Evolutionary conservation across 129 eudicot species (phyloP), one percentile per base, ranked within the genome.

Genomic region (Artemisia tridentata): DNA sequence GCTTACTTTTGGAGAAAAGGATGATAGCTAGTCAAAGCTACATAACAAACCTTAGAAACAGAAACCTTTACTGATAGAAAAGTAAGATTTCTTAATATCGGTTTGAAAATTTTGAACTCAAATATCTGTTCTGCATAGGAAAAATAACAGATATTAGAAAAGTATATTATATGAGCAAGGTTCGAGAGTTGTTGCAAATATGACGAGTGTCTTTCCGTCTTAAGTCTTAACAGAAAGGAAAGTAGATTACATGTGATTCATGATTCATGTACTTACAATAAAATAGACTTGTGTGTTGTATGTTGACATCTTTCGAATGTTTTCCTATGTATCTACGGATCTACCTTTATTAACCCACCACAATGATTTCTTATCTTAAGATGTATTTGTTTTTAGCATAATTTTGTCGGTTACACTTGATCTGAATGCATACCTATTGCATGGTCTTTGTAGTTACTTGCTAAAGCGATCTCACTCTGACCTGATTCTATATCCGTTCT

Each of bases 401-500:
- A 16, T 3, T 63, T 46, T 48, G 16, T 48, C 17, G 27, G 0
- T 65, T 43, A 48, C 62, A 65, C 47, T 15, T 5, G n/a, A 75
- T 43, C 56, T 58, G 48, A 52, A 31, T 7, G 45, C 20, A 21
- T 75, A 14, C 45, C 46, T 56, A 25, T 46, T 52, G 7, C 43
- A 34, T 15, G 66, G 43, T 67, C 68, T 49, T 17, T 68, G 67
- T 21, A 29, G n/a, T 68, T 67, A n/a, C 69, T 68, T 68, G 38
- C 60, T 53, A 20, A 20, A 66, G 34, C 52, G 50, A 51, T 69
- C 59, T 68, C 3, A 52, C 52, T 71, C 63, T 69, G 5, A 54
- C 43, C 53, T 68, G 57, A 48, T 34, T 27, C 67, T 50, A 61
- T 54, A 1, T 60, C 4, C 55, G 45, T 67, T 41, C 55, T 58